Evolutionary conservation across 1,284 basidiomycete genomes (phyloP), one percentile per base, ranked within the genome.

Genomic region (Anthracocystis walkeri): DNA sequence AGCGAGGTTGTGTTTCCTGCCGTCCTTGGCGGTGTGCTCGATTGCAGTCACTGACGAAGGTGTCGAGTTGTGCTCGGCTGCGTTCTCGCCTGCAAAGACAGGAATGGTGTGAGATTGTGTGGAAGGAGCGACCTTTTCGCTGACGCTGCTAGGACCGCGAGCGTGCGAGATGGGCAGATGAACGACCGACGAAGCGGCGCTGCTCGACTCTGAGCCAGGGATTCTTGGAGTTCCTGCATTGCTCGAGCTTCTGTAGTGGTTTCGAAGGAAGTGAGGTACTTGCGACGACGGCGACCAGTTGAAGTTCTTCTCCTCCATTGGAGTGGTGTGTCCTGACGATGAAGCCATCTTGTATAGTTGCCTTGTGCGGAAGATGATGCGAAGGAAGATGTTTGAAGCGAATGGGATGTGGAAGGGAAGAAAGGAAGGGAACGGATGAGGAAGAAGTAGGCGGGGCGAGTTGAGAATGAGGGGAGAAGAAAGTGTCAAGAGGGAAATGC

Each of bases 241-340:
- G 41, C 57, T 59, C 20, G 45, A 18, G 21, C 46, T 46, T 27
- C 64, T 35, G 46, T 66, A 66, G 27, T 66, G 57, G 48, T 66
- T 66, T 23, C 64, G 64, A 20, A 66, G 57, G 53, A 66, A 66
- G 46, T 66, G 64, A 2, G 64, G 64, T 20, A 66, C 57, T n/a
- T 66, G 64, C 21, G 64, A 55, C 23, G 64, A 66, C 14, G 64
- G 64, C 45, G 64, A 66, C 52, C 58, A 66, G 53, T 27, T 55
- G 46, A 56, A 66, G 46, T 20, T 56, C 64, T 66, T 66, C 41
- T 66, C 64, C 38, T 65, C 64, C 52, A 46, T 60, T 16, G 52
- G 46, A 51, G 51, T 60, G 12, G 41, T 51, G 31, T 59, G 57
- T n/a, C 64, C 64, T 25, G 57, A 59, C 14, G 64, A 56, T 4